These are phyloP conservation scores for Penicillium simplicissimum DNA, from an alignment of 495 filamentous ascomycete species.

Conservation along the genomic window DNA sequence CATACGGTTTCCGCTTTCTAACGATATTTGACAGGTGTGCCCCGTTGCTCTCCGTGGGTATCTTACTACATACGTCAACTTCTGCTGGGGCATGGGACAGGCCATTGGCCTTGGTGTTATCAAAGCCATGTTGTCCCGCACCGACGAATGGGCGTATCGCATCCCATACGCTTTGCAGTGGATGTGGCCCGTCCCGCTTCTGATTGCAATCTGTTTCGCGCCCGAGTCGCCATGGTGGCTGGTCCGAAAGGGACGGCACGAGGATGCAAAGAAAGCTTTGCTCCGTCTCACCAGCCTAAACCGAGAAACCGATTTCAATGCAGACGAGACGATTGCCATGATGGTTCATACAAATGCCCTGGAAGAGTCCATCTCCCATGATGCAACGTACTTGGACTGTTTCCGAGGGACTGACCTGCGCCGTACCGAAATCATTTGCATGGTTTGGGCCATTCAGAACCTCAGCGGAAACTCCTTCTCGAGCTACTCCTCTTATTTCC, in stretches of 20 bases:
- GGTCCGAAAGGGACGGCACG: slow-evolving; percentile 65
- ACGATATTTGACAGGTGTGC: slow-evolving; percentile 58
- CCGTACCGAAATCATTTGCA: slow-evolving; percentile 75
- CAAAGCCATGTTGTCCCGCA: slow-evolving; percentile 57
- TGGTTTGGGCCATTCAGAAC: slow-evolving; percentile 83
- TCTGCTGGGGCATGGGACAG: slow-evolving; percentile 81
- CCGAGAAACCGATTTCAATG: slow-evolving; percentile 61
- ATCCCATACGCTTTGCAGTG: slow-evolving; percentile 75
- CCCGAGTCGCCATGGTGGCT: slow-evolving; percentile 86
- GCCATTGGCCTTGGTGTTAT: slow-evolving; percentile 74
- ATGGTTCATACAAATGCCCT: slow-evolving; percentile 79
- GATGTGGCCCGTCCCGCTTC: slow-evolving; percentile 80
- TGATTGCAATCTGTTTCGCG: slow-evolving; percentile 67
- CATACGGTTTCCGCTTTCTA: no score
- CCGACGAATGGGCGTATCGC: slow-evolving; percentile 65
- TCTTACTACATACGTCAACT: slow-evolving; percentile 78
- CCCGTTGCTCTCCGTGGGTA: slow-evolving; percentile 76
- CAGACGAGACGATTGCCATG: slow-evolving; percentile 77
- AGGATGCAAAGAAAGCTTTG: slow-evolving; percentile 67
- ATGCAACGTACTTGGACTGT: slow-evolving; percentile 69
- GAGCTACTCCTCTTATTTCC: slow-evolving; percentile 79
- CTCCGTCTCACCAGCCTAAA: slow-evolving; percentile 63
- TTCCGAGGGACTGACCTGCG: slow-evolving; percentile 72
- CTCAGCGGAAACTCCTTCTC: slow-evolving; percentile 76
- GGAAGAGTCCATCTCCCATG: slow-evolving; percentile 66